A percentile compares a stretch with the other conserved stretches of the same genome.
phyloP scores from a whole-genome alignment of 108 stramenopile species.

The Fistulifera solaris region DNA sequence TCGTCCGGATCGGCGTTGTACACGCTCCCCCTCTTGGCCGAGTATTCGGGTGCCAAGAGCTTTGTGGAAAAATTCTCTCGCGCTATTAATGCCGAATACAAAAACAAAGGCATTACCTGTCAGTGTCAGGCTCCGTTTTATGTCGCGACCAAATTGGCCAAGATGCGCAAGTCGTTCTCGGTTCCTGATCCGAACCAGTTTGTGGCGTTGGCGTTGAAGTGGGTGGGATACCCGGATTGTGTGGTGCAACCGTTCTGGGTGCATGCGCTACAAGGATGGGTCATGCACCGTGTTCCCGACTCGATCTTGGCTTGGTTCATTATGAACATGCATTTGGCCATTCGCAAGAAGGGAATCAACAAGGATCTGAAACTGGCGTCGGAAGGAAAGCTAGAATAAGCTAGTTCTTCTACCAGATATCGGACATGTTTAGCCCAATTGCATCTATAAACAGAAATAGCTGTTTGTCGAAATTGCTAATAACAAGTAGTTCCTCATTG shows the following conservation, averaged over 20 bases:
- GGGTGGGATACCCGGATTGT: constrained; percentile 76
- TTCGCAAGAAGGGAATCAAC: constrained; percentile 87
- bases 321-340: constrained; percentile 85
- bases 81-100: constrained; percentile 86
- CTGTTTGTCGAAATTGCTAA: too few species aligned
- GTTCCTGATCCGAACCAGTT: constrained; percentile 84
- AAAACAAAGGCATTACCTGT: constrained; percentile 79
- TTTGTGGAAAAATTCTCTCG: constrained; percentile 92
- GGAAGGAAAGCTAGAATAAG: not conserved
- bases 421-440: too few species aligned
- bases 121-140: constrained; percentile 97
- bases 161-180: constrained; percentile 84
- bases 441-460: too few species aligned
- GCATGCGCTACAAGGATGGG: constrained; percentile 89
- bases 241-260: constrained; percentile 87
- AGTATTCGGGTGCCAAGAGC: constrained; percentile 94
- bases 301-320: constrained; percentile 47
- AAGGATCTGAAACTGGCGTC: constrained; percentile 71
- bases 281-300: constrained; percentile 68
- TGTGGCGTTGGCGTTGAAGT: constrained; percentile 65
- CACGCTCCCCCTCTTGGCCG: constrained; percentile 89
- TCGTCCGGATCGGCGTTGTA: constrained; percentile 89
- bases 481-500: too few species aligned
- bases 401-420: too few species aligned
- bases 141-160: constrained; percentile 96